Evolutionary conservation across 352 stramenopile genomes (phyloP).

Genomic region (Phytophthora litchii): DNA sequence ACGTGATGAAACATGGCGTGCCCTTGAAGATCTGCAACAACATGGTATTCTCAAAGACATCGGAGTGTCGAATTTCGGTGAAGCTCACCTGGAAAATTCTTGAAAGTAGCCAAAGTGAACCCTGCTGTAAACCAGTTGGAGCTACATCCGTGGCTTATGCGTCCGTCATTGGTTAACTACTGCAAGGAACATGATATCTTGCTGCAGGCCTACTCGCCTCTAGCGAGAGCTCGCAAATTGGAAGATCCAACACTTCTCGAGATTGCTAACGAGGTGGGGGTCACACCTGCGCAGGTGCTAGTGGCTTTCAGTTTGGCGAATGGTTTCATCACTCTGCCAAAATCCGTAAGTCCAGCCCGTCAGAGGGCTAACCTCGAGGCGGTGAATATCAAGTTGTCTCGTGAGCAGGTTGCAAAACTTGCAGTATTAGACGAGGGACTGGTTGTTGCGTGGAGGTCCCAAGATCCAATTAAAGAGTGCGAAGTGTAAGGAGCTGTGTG

Average conservation of each 20-base stretch:
- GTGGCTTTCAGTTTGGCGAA: conserved; percentile 58
- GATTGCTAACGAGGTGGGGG: conserved; percentile 37
- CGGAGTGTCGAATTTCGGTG: conserved; percentile 62
- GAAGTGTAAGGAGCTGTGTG: conserved; percentile 26
- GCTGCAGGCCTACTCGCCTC: conserved; percentile 60
- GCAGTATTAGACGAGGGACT: conserved; percentile 48
- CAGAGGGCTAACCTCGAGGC: conserved; percentile 53
- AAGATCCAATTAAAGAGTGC: conserved; percentile 44
- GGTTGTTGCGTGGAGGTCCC: conserved; percentile 34
- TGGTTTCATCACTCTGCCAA: conserved; percentile 60
- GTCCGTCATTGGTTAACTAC: background rate
- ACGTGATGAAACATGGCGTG: conserved; percentile 48
- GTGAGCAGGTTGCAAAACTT: conserved; percentile 34
- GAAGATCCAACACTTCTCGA: conserved; percentile 29
- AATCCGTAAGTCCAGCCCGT: conserved; percentile 44
- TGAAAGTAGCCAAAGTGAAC: conserved; percentile 1
- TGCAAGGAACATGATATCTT: conserved; percentile 4
- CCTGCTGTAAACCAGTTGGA: conserved; percentile 8
- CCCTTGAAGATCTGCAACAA: conserved; percentile 49
- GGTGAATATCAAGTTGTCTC: conserved; percentile 31
- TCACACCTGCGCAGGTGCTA: conserved; percentile 50
- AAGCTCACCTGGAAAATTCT: conserved; percentile 4
- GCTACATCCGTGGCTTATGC: conserved; percentile 8
- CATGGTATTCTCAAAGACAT: conserved; percentile 72
- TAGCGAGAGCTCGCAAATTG: conserved; percentile 43